Evolutionary conservation across 257 asterid genomes (phyloP).

Genomic region (Fraxinus cuspidata): DNA sequence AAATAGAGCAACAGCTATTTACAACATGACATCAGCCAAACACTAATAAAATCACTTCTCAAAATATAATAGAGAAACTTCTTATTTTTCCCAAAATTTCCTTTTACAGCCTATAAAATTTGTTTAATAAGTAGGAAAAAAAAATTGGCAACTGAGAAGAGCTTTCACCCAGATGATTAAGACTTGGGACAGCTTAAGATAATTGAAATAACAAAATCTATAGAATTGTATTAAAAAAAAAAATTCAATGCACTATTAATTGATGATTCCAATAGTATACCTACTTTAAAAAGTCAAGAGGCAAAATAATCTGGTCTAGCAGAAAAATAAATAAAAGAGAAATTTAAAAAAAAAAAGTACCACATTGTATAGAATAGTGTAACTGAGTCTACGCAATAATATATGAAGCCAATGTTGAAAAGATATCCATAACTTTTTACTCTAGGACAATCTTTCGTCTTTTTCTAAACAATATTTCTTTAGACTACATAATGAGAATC

Average conservation of each 20-base stretch:
- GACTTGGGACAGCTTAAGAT: slow-evolving; percentile 15
- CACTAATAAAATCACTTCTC: neutral
- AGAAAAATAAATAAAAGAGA: neutral
- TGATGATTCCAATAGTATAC: neutral
- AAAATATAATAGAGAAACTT: neutral
- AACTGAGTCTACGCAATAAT: neutral
- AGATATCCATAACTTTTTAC: neutral
- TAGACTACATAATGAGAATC: neutral
- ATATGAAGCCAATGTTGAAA: neutral
- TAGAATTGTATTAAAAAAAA: neutral
- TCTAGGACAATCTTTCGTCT: neutral
- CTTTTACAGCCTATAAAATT: neutral
- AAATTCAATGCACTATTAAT: neutral
- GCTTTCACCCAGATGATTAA: neutral
- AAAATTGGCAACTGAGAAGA: neutral
- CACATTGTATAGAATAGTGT: neutral
- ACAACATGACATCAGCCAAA: neutral
- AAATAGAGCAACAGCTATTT: no score
- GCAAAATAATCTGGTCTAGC: neutral
- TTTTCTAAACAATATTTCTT: neutral
- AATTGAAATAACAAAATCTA: neutral
- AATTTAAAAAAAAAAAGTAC: neutral
- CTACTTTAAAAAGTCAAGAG: neutral
- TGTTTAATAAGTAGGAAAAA: neutral
- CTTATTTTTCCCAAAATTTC: neutral